These are phyloP conservation scores for Pythium rishiriense DNA, from an alignment of 352 stramenopile genomes.

Conservation along the genomic window DNA sequence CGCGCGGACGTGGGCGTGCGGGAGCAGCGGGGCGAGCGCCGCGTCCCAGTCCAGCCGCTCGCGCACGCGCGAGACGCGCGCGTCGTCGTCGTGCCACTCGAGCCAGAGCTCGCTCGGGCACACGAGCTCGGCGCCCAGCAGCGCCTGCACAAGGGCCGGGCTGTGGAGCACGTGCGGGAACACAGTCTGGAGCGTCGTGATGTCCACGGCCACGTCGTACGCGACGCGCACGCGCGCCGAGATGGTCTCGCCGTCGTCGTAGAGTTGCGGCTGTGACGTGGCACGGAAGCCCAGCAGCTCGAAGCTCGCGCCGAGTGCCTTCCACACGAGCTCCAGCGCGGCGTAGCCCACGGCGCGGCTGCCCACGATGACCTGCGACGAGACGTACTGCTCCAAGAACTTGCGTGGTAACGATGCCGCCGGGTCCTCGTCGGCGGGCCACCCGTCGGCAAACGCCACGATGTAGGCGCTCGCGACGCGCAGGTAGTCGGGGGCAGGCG, in stretches of 20 bases:
- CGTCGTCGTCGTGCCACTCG: slow-evolving; percentile 1
- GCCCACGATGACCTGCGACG: slow-evolving; percentile 2
- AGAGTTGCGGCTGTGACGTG: not conserved
- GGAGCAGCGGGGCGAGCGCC: slow-evolving; percentile 15
- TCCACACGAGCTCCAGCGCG: slow-evolving; percentile 8
- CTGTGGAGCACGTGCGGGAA: slow-evolving; percentile 14
- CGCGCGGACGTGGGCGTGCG: not conserved
- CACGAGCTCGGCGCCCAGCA: slow-evolving; percentile 5
- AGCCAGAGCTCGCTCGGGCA: slow-evolving; percentile 9
- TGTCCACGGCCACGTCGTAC: slow-evolving; percentile 12
- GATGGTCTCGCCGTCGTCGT: not conserved
- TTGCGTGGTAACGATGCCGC: not conserved
- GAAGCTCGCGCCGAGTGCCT: not conserved
- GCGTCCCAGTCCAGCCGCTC: slow-evolving; percentile 18
- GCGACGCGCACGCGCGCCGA: slow-evolving; percentile 3
- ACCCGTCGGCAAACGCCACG: slow-evolving; percentile 3
- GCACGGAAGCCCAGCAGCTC: slow-evolving; percentile 5
- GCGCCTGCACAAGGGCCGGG: slow-evolving; percentile 1
- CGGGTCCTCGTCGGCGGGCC: not conserved
- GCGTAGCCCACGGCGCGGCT: slow-evolving; percentile 1
- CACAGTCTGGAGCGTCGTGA: slow-evolving; percentile 6
- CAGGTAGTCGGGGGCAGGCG: not conserved
- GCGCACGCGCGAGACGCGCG: not conserved
- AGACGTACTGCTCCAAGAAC: slow-evolving; percentile 18
- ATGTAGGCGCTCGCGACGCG: slow-evolving; percentile 10